Evolutionary conservation across 2,329 filamentous ascomycete genomes (phyloP), one percentile per base, ranked within the genome.

Genomic region (Bipolaris bicolor): DNA sequence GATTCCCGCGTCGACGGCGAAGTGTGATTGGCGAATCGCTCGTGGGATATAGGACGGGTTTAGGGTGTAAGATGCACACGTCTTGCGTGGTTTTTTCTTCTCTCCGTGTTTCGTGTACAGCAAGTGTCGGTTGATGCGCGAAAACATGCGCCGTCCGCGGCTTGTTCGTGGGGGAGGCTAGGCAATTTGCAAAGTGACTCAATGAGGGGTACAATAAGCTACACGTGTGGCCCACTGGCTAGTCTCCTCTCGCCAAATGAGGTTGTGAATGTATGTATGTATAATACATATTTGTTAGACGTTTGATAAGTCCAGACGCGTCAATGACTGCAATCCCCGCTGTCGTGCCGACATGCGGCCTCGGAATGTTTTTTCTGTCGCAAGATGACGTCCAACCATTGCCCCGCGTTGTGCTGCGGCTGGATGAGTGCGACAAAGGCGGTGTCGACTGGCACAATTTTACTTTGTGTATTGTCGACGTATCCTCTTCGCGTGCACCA

Each of bases 1-100:
- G 15, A 70, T 69, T 53, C 65, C 29, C 64, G 70, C 65, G 66
- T 66, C 61, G 39, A 60, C 47, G 18, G 41, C 53, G 65, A 22
- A 62, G 73, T 73, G 72, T 67, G 47, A 45, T 50, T 31, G 44
- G 15, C 46, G 34, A 26, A 10, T 9, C 10, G 10, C 29, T 31
- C 10, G 29, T 15, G 20, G 40, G 7, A 26, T 20, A 15, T 5
- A 15, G 9, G 22, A 29, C 7, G 15, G 13, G 24, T 10, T 24
- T 29, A n/a, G 41, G 26, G 43, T 11, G 24, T 33, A 33, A n/a
- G 22, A 18, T 18, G 26, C 18, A 31, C 16, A 31, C 43, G 43
- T 33, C 43, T 46, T 46, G 43, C 13, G 26, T 20, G 13, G 43
- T 46, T 46, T 33, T 46, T 31, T 31, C 22, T 22, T 43, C 4